Conservation (phyloP, 176 grass and related monocot species). For the Eleusine coracana region DNA sequence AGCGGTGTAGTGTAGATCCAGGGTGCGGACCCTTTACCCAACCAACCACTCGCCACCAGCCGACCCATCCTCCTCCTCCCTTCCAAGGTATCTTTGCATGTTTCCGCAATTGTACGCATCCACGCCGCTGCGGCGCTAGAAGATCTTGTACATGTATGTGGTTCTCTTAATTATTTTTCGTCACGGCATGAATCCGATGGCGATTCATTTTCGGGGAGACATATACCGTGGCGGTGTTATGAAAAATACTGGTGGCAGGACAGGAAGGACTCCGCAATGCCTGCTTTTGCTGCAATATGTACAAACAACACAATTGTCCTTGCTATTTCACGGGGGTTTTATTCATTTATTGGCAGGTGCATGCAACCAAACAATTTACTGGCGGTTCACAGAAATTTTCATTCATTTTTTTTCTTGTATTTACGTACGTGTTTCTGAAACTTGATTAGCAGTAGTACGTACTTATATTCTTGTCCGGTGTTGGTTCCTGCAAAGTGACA, state of each 20-base stretch:
- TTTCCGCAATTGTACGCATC: constrained; percentile 2
- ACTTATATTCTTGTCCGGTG: neutral
- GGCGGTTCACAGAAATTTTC: neutral
- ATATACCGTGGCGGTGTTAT: neutral
- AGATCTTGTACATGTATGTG: neutral
- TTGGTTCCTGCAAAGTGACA: neutral
- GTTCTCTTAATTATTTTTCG: neutral
- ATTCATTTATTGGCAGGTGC: neutral
- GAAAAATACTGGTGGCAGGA: neutral
- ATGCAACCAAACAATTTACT: neutral
- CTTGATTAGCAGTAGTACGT: too few relatives aligned
- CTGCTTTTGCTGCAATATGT: neutral
- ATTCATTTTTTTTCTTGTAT: neutral
- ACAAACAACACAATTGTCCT: neutral
- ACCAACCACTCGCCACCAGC: neutral
- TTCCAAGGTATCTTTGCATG: constrained; percentile 46
- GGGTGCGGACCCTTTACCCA: constrained; percentile 35
- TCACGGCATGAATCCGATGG: constrained; percentile 25
- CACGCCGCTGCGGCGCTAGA: neutral
- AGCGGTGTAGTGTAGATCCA: constrained; percentile 22
- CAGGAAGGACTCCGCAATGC: neutral
- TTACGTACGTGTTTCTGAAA: neutral
- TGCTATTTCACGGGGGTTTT: neutral
- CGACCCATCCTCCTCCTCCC: neutral
- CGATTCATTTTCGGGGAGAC: neutral